Conservation (phyloP, 1,284 basidiomycete species). For the Ustilago xerochloae region DNA sequence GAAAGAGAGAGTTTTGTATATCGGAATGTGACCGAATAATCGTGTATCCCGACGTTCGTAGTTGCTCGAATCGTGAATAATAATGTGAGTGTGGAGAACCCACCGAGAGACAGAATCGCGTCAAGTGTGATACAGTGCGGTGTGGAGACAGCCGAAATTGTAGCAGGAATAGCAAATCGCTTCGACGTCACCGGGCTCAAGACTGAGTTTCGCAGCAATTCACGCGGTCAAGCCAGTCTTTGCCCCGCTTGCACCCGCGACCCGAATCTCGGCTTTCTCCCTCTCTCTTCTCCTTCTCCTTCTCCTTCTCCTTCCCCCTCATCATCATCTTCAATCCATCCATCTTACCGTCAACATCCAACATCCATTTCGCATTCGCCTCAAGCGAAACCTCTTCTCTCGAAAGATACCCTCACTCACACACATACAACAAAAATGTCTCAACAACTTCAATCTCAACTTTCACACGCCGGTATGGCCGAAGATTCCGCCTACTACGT, state of each 20-base stretch:
- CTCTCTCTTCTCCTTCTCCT: not conserved
- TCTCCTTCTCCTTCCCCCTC: not conserved
- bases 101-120: not conserved
- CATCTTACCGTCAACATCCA: not conserved
- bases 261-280: not conserved
- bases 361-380: not conserved
- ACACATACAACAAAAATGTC: conserved; percentile 22
- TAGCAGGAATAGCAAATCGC: no score
- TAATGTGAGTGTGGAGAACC: no score
- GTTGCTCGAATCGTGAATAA: no score
- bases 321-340: no score
- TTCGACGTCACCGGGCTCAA: conserved; percentile 22
- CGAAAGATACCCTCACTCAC: not conserved
- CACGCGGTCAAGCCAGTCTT: not conserved
- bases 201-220: no score
- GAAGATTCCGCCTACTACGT: conserved; percentile 55
- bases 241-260: conserved; percentile 30
- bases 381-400: not conserved
- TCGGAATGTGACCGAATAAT: no score
- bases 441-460: conserved; percentile 27
- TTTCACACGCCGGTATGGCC: conserved; percentile 28
- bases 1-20: no score
- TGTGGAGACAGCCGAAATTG: no score
- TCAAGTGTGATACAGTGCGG: no score
- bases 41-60: no score